Evolutionary conservation across 2,329 filamentous ascomycete species (phyloP).

Genomic region (Ophiognomonia clavigignenti-juglandacearum): DNA sequence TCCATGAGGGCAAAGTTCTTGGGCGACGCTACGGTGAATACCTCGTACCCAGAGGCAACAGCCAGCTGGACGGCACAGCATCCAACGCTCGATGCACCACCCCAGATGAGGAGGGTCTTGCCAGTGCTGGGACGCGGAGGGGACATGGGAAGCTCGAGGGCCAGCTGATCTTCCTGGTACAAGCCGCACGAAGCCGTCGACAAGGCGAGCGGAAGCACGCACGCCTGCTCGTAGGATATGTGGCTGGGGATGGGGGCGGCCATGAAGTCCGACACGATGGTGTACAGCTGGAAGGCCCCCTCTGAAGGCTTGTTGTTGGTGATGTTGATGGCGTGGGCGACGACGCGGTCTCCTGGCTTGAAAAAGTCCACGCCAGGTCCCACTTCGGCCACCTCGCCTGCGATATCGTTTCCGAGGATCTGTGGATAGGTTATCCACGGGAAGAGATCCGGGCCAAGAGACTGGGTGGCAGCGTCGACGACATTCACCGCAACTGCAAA

Average conservation of each 20-base stretch:
- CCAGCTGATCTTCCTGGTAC: neutral
- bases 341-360: constrained; percentile 26
- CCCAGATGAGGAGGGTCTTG: constrained; percentile 37
- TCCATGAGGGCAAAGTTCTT: constrained; percentile 18
- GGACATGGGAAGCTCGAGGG: neutral
- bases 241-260: constrained; percentile 19
- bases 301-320: constrained; percentile 10
- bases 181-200: constrained; percentile 7
- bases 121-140: constrained; percentile 17
- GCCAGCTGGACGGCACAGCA: constrained; percentile 19
- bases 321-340: constrained; percentile 18
- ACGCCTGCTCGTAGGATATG: constrained; percentile 20
- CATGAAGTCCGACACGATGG: constrained; percentile 13
- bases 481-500: no score
- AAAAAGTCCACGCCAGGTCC: constrained; percentile 22
- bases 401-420: constrained; percentile 24
- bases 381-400: constrained; percentile 26
- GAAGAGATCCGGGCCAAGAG: no score
- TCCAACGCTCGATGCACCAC: constrained; percentile 37
- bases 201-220: constrained; percentile 21
- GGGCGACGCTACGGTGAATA: constrained; percentile 14
- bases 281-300: neutral
- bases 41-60: constrained; percentile 15
- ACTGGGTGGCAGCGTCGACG: no score
- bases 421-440: no score